Evolutionary conservation across 352 stramenopile genomes (phyloP).

Genomic region (Globisporangium abappressorium): DNA sequence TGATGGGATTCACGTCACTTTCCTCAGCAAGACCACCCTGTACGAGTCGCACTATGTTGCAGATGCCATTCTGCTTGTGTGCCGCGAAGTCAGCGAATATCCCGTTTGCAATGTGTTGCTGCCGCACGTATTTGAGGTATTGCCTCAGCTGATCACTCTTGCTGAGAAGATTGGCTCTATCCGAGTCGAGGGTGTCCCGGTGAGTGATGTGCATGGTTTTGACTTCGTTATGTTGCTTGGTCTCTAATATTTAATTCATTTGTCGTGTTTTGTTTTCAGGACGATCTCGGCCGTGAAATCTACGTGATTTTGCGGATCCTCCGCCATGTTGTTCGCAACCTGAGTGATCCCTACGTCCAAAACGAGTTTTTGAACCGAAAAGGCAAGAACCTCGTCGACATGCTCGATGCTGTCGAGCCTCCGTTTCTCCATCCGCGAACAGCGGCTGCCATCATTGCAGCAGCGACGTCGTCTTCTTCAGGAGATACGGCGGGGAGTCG

Average conservation of each 20-base stretch:
- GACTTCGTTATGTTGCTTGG: neutral
- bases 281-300: constrained; percentile 66
- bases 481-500: neutral
- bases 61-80: constrained; percentile 61
- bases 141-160: constrained; percentile 50
- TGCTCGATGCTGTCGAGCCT: constrained; percentile 53
- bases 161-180: constrained; percentile 64
- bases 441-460: constrained; percentile 47
- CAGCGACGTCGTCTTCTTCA: constrained; percentile 27
- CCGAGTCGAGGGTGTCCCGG: constrained; percentile 64
- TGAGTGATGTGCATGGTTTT: constrained; percentile 22
- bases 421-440: constrained; percentile 67
- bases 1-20: constrained; percentile 63
- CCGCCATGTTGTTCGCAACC: constrained; percentile 51
- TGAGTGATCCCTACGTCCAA: constrained; percentile 47
- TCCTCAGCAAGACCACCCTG: constrained; percentile 50
- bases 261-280: constrained; percentile 26
- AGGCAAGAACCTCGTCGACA: constrained; percentile 38
- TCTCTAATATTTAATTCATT: neutral
- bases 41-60: constrained; percentile 70
- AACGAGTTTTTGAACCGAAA: constrained; percentile 49
- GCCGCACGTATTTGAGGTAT: constrained; percentile 54
- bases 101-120: constrained; percentile 45
- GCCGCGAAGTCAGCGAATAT: constrained; percentile 52
- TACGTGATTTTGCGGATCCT: constrained; percentile 69